Base-by-base conservation (phyloP, 495 filamentous ascomycete genomes). In the Penicillium ochrochloron region DNA sequence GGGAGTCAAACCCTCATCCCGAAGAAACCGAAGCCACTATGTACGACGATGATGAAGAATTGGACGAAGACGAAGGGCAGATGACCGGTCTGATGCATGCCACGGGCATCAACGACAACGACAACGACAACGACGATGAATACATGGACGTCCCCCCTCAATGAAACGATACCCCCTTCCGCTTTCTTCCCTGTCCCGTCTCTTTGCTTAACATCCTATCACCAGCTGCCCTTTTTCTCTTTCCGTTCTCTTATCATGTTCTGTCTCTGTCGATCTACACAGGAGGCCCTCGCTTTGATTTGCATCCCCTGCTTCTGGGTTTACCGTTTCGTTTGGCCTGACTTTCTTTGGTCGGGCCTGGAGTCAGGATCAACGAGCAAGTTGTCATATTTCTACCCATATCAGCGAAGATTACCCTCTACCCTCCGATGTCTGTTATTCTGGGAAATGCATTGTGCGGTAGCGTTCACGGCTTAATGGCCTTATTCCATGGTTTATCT, bases 11-110 rank as follows among this genome's bases (percentile, higher is more conserved):
- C 4, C 63, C 69, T 37, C 65, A 60, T 25, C 74, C 64, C 23
- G 78, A 81, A 57, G 74, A 79, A 61, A 77, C 75, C 17, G 81
- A 83, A 70, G 80, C 78, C 21, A 83, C 80, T 34, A 84, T 83
- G 79, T 85, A 84, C 64, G 83, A 85, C 61, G 84, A 84, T 56
- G 84, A 85, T 41, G 84, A 86, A 65, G 82, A 84, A 68, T 70
- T 81, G 44, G 83, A 82, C 55, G 81, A 78, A 71, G 82, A 85
- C 57, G 82, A 82, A 31, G 82, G 80, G 53, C 83, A 81, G 41
- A 79, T 88, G 67, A 82, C 83, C 25, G 84, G 84, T 29, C 71
- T 86, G 67, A 83, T 86, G 83, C 75, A 82, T 69, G 82, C 81
- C 15, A 79, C 83, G 0, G 79, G 73, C 31, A 74, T 86, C 71